Evolutionary conservation across 2,329 filamentous ascomycete species (phyloP).

Genomic region (Trichoderma sp.): DNA sequence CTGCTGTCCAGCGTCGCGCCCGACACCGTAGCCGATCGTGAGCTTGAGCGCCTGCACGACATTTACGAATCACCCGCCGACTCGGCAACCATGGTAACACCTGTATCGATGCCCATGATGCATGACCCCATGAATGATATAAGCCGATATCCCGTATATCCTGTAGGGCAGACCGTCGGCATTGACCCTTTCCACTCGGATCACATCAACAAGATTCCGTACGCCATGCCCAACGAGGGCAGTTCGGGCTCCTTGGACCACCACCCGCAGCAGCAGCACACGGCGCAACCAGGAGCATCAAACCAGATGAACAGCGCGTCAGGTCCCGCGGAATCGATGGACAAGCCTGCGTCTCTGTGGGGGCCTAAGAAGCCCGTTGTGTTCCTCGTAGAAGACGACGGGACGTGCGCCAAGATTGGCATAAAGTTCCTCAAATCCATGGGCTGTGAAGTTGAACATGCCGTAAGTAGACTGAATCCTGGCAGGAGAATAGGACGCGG

Average conservation of each 20-base stretch:
- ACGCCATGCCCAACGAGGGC: conserved; percentile 67
- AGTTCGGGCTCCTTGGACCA: conserved; percentile 46
- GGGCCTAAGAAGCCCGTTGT: conserved; percentile 72
- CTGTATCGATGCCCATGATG: conserved; percentile 50
- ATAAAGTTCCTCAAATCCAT: conserved; percentile 67
- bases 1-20: conserved; percentile 56
- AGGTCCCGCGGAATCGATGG: conserved; percentile 36
- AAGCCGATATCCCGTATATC: conserved; percentile 74
- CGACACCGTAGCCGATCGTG: conserved; percentile 56
- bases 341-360: conserved; percentile 54
- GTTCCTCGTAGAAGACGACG: conserved; percentile 83
- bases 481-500: not conserved
- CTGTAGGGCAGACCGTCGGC: conserved; percentile 84
- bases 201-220: conserved; percentile 92
- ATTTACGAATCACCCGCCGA: conserved; percentile 58
- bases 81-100: conserved; percentile 50
- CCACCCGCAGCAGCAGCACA: conserved; percentile 36
- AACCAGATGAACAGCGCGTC: conserved; percentile 31
- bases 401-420: conserved; percentile 67
- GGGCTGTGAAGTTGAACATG: conserved; percentile 68
- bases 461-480: conserved; percentile 51
- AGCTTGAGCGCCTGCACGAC: conserved; percentile 58
- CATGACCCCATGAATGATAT: conserved; percentile 60
- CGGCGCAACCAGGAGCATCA: conserved; percentile 26
- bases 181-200: conserved; percentile 95